Evolutionary conservation across 352 stramenopile species (phyloP), one percentile per base, ranked within the genome.

Genomic region (Peronosclerospora sorghi): DNA sequence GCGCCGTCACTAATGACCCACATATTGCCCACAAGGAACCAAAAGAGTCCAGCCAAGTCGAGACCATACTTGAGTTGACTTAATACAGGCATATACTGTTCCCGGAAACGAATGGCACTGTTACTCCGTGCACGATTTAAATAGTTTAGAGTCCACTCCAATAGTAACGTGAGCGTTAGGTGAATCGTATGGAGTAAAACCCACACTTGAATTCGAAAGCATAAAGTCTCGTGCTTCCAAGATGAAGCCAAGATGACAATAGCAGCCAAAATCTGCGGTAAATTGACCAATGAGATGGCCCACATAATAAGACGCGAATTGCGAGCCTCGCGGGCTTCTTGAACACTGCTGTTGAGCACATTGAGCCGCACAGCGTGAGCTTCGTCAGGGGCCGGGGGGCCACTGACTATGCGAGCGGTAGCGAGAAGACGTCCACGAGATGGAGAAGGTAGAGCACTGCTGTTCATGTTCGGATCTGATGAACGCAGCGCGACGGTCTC

Each of bases 11-110:
- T 86, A 47, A 91, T 83, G 59, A 91, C 72, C 78, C 78, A 91
- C 78, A 91, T 88, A 50, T 91, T 91, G 48, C 78, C 78, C 21
- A 91, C 78, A 8, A 91, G 56, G 59, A 91, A 91, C 78, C 78
- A 91, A 41, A 91, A 91, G 40, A 88, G 58, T 0, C 78, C 75
- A 5, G 62, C 68, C 35, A 91, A 58, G 37, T 88, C 78, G 19
- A 88, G 54, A 0, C 66, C 74, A 57, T 88, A 91, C 56, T 91
- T 91, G 51, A 86, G 48, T 41, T 88, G 75, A 49, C 72, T 82
- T 4, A 88, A 41, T 30, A 67, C 67, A 9, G 46, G 41, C 68
- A 86, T 84, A 59, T 88, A 86, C 7, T 62, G 53, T 44, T 88
- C 76, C 18, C 76, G 66, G 29, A 79, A 53, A 42, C 51, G 54